A percentile compares a stretch with the other conserved stretches of the same genome.
Evolutionary conservation across 179 eudicot genomes (phyloP).

Genomic region (Spinacia oleracea): DNA sequence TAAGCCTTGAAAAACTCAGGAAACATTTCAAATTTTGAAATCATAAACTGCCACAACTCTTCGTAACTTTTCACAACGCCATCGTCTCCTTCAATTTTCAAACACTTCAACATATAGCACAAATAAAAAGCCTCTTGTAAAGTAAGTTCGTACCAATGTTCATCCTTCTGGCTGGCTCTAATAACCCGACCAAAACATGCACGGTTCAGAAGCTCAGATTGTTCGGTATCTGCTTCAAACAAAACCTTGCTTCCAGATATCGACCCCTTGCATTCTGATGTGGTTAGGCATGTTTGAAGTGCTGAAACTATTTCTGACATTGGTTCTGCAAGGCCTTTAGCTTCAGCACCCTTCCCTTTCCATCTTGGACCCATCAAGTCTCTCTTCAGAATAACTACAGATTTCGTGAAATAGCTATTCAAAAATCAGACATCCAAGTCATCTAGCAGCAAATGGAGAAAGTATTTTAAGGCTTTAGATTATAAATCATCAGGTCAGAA

Average conservation of each 20-base stretch:
- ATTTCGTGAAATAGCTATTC: too few relatives aligned
- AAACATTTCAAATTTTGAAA: slow-evolving; percentile 38
- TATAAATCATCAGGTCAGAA: too few relatives aligned
- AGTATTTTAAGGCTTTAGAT: background rate
- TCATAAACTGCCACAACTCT: slow-evolving; percentile 58
- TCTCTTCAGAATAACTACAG: background rate
- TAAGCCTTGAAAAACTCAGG: slow-evolving; percentile 52
- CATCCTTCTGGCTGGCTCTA: slow-evolving; percentile 50
- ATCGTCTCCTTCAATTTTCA: slow-evolving; percentile 40
- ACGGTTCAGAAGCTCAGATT: slow-evolving; percentile 51
- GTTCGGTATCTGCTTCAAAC: slow-evolving; percentile 44
- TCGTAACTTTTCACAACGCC: slow-evolving; percentile 24
- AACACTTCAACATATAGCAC: slow-evolving; percentile 44
- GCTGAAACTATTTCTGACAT: slow-evolving; percentile 49
- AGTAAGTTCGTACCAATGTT: slow-evolving; percentile 51
- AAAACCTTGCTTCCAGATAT: slow-evolving; percentile 52
- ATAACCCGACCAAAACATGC: slow-evolving; percentile 66
- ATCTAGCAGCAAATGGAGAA: background rate
- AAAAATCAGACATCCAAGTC: background rate
- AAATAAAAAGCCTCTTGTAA: slow-evolving; percentile 66
- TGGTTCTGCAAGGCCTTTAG: slow-evolving; percentile 60
- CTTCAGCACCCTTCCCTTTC: slow-evolving; percentile 60
- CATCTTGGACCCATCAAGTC: slow-evolving; percentile 47
- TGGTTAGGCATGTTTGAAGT: slow-evolving; percentile 40
- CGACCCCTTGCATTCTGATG: slow-evolving; percentile 41